Evolutionary conservation across 306 rosid genomes (phyloP).

Genomic region (Quercus rubra): DNA sequence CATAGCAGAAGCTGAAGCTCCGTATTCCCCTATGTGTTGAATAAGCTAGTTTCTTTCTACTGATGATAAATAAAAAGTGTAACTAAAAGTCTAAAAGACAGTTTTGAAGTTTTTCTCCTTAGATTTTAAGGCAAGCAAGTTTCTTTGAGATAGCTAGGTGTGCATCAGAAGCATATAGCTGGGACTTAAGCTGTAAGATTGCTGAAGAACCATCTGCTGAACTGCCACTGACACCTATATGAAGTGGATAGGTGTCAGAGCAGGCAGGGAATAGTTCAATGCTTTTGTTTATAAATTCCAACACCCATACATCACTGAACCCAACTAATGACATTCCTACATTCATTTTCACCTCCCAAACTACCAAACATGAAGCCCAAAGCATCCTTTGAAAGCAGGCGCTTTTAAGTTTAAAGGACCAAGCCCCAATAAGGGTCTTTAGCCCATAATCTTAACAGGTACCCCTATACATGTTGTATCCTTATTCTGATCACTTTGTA

Average conservation of each 20-base stretch:
- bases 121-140: neutral
- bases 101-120: neutral
- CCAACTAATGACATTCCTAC: neutral
- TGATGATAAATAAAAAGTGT: neutral
- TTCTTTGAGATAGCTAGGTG: neutral
- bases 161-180: neutral
- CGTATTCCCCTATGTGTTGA: neutral
- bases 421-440: neutral
- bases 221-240: neutral
- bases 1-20: neutral
- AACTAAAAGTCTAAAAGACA: neutral
- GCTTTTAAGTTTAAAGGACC: neutral
- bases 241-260: neutral
- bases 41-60: neutral
- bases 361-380: neutral
- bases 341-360: neutral
- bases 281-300: neutral
- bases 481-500: no score
- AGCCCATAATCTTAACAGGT: no score
- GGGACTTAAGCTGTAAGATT: neutral
- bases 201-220: neutral
- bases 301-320: neutral
- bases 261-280: neutral
- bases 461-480: no score
- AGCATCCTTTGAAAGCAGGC: neutral